A percentile compares a stretch with the other conserved stretches of the same genome.
Evolutionary conservation across 179 eudicot genomes (phyloP).

Genomic region (Beta lomatogona): DNA sequence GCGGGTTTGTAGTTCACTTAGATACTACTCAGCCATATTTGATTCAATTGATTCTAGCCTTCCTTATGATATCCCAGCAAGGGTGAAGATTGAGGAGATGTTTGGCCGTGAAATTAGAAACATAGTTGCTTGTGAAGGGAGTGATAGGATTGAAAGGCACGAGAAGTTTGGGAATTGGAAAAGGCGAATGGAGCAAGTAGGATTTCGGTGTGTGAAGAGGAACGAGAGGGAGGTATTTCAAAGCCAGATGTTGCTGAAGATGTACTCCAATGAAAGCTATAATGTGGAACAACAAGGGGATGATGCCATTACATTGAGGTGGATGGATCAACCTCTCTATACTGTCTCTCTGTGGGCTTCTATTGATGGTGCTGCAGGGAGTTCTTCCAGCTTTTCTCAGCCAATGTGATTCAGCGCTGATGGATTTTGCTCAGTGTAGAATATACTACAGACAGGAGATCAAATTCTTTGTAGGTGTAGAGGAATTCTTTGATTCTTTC

Average conservation of each 20-base stretch:
- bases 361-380: constrained; percentile 47
- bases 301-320: constrained; percentile 57
- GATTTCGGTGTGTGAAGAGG: constrained; percentile 54
- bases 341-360: constrained; percentile 78
- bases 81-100: constrained; percentile 79
- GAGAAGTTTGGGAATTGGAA: constrained; percentile 64
- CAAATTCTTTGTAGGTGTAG: constrained; percentile 43
- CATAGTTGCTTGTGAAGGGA: constrained; percentile 83
- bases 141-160: constrained; percentile 83
- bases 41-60: constrained; percentile 64
- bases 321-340: constrained; percentile 86
- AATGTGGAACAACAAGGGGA: constrained; percentile 49
- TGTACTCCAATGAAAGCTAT: constrained; percentile 57
- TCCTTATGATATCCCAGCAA: constrained; percentile 49
- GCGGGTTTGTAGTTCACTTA: constrained; percentile 61
- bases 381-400: constrained; percentile 59
- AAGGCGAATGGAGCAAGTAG: constrained; percentile 61
- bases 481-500: constrained; percentile 43
- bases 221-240: constrained; percentile 67
- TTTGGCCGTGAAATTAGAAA: constrained; percentile 82
- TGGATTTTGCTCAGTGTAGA: constrained; percentile 16
- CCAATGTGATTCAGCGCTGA: constrained; percentile 32
- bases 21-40: constrained; percentile 76
- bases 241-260: constrained; percentile 70
- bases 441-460: constrained; percentile 20